phyloP scores from a whole-genome alignment of 2,329 filamentous ascomycete species.

The Mycosphaerella sp. region DNA sequence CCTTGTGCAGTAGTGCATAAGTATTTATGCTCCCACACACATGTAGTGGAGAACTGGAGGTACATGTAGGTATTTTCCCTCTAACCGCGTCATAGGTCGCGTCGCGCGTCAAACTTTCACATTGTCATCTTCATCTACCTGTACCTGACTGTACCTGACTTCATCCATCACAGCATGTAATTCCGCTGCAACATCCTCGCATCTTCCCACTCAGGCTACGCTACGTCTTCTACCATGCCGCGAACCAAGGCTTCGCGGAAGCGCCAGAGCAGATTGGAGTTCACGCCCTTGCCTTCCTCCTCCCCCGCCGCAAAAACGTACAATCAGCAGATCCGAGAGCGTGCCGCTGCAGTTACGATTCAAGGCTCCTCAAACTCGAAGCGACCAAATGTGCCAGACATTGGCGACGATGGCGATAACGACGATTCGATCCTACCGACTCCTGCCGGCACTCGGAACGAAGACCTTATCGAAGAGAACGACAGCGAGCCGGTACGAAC shows the following conservation, averaged over 20 bases:
- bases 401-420: constrained; percentile 8
- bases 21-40: too few species aligned
- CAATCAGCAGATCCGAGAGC: constrained; percentile 30
- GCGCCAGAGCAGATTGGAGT: constrained; percentile 40
- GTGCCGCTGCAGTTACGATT: constrained; percentile 33
- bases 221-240: constrained; percentile 1
- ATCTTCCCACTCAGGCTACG: too few species aligned
- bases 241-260: constrained; percentile 22
- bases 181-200: too few species aligned
- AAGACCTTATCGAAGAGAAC: constrained; percentile 13
- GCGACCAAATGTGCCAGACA: constrained; percentile 24
- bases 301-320: constrained; percentile 34
- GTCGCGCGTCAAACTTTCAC: too few species aligned
- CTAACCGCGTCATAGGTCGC: too few species aligned
- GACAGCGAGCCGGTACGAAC: constrained; percentile 22
- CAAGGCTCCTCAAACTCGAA: constrained; percentile 27
- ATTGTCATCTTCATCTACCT: too few species aligned
- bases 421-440: constrained; percentile 18
- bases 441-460: constrained; percentile 19
- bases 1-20: too few species aligned
- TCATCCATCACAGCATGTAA: too few species aligned
- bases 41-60: too few species aligned
- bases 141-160: too few species aligned
- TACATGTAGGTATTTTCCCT: too few species aligned
- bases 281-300: constrained; percentile 39